Conservation (phyloP, 2,329 filamentous ascomycete genomes). For the Tricladium varicosporioides region DNA sequence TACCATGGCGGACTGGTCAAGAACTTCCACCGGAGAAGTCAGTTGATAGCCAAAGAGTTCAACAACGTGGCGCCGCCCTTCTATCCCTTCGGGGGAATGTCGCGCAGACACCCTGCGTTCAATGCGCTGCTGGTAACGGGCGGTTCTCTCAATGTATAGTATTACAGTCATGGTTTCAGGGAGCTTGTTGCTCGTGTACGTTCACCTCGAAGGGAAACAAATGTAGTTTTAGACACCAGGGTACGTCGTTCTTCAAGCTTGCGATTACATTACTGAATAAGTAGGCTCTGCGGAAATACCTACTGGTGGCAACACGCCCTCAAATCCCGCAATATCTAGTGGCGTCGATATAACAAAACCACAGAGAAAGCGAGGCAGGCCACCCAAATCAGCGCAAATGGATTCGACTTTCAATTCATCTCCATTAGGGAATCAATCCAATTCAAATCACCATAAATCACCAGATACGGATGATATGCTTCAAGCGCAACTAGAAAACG, state of each 20-base stretch:
- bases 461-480: conserved; percentile 21
- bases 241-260: conserved; percentile 6
- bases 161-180: conserved; percentile 27
- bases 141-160: conserved; percentile 27
- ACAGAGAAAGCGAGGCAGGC: conserved; percentile 20
- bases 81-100: conserved; percentile 23
- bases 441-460: conserved; percentile 1
- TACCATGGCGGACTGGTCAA: conserved; percentile 29
- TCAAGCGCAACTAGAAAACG: conserved; percentile 22
- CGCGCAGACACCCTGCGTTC: conserved; percentile 17
- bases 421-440: conserved; percentile 8
- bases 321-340: conserved; percentile 18
- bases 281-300: conserved; percentile 25
- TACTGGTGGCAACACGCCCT: conserved; percentile 21
- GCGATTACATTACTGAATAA: not conserved
- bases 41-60: conserved; percentile 24
- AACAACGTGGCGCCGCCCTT: conserved; percentile 26
- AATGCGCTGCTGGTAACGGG: conserved; percentile 25
- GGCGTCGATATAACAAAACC: conserved; percentile 8
- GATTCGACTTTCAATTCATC: conserved; percentile 1
- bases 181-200: conserved; percentile 27
- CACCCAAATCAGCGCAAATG: conserved; percentile 5
- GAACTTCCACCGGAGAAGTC: conserved; percentile 25
- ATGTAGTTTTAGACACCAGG: conserved; percentile 25
- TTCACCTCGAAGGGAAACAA: conserved; percentile 29